Conservation (phyloP, 2,329 filamentous ascomycete species). For the Alternaria hordeiaustralica region DNA sequence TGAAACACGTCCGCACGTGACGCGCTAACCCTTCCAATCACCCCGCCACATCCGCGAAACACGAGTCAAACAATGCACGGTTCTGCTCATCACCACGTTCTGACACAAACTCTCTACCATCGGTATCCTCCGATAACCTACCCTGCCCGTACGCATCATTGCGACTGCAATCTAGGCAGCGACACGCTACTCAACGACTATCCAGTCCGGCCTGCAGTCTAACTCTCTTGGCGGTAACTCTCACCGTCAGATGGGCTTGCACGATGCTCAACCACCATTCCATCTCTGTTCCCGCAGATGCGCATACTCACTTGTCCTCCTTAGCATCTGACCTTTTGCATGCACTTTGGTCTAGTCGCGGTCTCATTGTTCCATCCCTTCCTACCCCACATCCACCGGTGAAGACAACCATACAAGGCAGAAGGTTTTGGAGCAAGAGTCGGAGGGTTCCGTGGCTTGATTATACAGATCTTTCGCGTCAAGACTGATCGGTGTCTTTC, state of each 20-base stretch:
- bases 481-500: slow-evolving; percentile 7
- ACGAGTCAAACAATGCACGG: background rate
- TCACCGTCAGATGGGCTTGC: slow-evolving; percentile 40
- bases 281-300: slow-evolving; percentile 16
- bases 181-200: slow-evolving; percentile 5
- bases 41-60: slow-evolving; percentile 6
- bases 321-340: slow-evolving; percentile 34
- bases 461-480: slow-evolving; percentile 18
- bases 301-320: slow-evolving; percentile 15
- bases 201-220: slow-evolving; percentile 18
- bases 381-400: slow-evolving; percentile 44
- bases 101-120: slow-evolving; percentile 3
- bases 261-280: slow-evolving; percentile 13
- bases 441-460: slow-evolving; percentile 7
- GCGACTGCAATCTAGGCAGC: slow-evolving; percentile 37
- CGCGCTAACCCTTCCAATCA: slow-evolving; percentile 5
- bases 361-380: slow-evolving; percentile 14
- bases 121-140: background rate
- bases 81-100: background rate
- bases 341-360: slow-evolving; percentile 12
- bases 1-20: slow-evolving; percentile 19
- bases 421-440: slow-evolving; percentile 26
- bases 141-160: background rate
- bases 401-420: slow-evolving; percentile 38
- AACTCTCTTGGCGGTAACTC: slow-evolving; percentile 28